Conservation (phyloP, 2,329 filamentous ascomycete genomes). For the Coniochaeta hoffmannii region DNA sequence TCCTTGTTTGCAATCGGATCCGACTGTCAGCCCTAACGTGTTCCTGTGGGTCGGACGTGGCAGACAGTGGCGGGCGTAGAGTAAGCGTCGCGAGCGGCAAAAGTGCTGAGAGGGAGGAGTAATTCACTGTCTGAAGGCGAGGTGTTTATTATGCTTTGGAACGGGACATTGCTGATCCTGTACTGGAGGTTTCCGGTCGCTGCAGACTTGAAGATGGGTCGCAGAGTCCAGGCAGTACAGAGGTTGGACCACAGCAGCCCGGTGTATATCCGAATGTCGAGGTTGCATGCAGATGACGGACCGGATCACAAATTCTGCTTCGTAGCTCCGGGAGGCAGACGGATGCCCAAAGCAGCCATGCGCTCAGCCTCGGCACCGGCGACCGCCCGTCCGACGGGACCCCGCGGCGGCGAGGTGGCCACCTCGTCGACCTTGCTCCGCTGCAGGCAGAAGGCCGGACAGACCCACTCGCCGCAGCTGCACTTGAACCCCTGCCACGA, state of each 20-base stretch:
- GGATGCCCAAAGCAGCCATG: constrained; percentile 36
- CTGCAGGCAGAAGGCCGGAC: constrained; percentile 81
- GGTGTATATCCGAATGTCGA: no score
- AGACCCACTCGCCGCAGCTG: constrained; percentile 84
- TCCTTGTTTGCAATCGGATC: neutral
- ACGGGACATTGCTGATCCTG: no score
- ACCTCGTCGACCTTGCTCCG: constrained; percentile 75
- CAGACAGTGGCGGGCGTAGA: neutral
- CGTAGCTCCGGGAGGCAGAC: constrained; percentile 39
- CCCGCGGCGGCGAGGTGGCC: constrained; percentile 5
- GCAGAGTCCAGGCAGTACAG: no score
- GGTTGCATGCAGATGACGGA: neutral
- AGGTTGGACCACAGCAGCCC: neutral
- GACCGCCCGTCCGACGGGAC: constrained; percentile 7
- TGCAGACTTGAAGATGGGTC: no score
- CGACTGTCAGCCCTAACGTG: neutral
- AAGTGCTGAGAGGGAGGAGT: no score
- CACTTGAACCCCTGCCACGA: constrained; percentile 95
- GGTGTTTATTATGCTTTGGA: no score
- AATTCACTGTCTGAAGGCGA: no score
- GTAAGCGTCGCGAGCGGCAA: no score
- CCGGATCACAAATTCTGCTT: constrained; percentile 23
- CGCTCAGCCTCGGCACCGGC: constrained; percentile 12
- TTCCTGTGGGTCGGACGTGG: neutral
- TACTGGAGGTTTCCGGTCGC: no score